Percentiles rank a stretch among this genome's conserved stretches.
phyloP scores from a whole-genome alignment of 345 rosid genomes.

The Noccaea caerulescens region DNA sequence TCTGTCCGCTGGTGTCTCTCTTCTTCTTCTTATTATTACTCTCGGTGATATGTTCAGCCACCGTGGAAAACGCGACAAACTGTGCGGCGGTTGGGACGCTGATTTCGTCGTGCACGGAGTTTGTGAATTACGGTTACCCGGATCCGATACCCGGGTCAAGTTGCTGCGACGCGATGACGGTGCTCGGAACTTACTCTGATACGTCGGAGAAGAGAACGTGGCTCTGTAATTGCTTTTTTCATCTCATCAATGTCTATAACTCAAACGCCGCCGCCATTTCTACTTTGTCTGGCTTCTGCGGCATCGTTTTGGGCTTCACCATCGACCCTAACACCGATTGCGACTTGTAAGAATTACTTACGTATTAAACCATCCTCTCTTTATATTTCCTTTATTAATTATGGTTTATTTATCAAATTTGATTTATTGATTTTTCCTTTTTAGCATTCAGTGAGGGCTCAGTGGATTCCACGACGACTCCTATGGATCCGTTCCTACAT shows the following conservation, averaged over 20 bases:
- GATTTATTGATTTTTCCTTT: not conserved
- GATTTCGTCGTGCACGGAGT: conserved; percentile 54
- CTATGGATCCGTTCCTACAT: not conserved
- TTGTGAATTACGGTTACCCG: conserved; percentile 56
- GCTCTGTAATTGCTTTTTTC: conserved; percentile 58
- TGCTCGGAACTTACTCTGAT: conserved; percentile 47
- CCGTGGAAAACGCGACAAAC: conserved; percentile 42
- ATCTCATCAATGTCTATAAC: conserved; percentile 50
- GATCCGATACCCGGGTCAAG: conserved; percentile 61
- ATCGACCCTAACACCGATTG: conserved; percentile 73
- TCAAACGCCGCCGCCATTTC: conserved; percentile 71
- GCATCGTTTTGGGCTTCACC: conserved; percentile 64
- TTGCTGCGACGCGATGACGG: conserved; percentile 58
- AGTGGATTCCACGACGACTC: not conserved
- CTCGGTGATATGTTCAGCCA: conserved; percentile 24
- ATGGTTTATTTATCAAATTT: not conserved
- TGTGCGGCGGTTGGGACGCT: conserved; percentile 60
- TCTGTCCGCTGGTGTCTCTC: not conserved
- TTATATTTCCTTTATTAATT: no score
- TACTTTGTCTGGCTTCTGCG: conserved; percentile 78
- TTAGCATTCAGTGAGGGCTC: conserved; percentile 35
- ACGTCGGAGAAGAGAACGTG: conserved; percentile 40
- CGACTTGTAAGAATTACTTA: conserved; percentile 46
- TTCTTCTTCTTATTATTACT: conserved; percentile 15
- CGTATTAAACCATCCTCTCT: not conserved